These are phyloP conservation scores for Sarocladium brachiariae DNA, from an alignment of 2,329 filamentous ascomycete species.

Conservation along the genomic window DNA sequence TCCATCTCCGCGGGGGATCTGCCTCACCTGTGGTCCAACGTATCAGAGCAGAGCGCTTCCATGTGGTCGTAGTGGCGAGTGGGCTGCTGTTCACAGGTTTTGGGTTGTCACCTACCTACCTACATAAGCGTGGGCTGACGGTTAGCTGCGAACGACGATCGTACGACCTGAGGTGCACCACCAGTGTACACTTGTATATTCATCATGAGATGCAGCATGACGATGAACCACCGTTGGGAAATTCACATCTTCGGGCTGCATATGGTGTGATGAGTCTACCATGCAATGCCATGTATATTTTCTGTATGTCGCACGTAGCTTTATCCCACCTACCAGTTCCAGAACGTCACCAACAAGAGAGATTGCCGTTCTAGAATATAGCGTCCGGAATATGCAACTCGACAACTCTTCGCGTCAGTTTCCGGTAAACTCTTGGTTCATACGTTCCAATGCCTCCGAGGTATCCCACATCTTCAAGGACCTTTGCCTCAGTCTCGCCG, in stretches of 20 bases:
- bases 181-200: background rate
- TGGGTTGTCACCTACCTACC: background rate
- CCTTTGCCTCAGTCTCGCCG: background rate
- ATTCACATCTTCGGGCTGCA: background rate
- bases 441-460: constrained; percentile 19
- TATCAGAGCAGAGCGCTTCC: background rate
- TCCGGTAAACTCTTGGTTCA: constrained; percentile 2
- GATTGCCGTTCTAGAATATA: background rate
- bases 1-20: constrained; percentile 5
- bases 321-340: no score
- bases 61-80: no score
- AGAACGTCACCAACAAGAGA: no score
- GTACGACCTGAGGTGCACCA: background rate
- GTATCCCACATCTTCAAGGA: constrained; percentile 20
- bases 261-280: background rate
- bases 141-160: background rate
- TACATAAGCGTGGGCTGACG: background rate
- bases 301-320: no score
- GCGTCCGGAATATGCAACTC: background rate
- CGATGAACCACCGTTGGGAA: background rate
- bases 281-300: background rate
- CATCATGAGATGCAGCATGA: background rate
- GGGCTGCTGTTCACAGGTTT: no score
- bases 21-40: background rate
- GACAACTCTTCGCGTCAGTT: background rate